Evolutionary conservation across 2,329 filamentous ascomycete species (phyloP), one percentile per base, ranked within the genome.

Genomic region (Cytospora mali): DNA sequence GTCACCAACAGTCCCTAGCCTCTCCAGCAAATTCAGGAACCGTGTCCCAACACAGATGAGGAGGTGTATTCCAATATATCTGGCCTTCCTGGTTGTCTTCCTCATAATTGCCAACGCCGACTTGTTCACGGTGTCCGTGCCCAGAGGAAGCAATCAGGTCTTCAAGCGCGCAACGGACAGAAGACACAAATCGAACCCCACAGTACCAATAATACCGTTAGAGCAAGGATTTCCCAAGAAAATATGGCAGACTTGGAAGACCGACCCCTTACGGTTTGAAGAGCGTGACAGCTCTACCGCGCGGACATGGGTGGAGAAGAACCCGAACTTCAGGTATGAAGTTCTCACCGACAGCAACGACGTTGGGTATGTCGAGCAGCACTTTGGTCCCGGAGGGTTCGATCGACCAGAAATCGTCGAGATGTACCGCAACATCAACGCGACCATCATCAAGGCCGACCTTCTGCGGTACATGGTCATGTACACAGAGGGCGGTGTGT

Each of bases 181-280:
- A 29, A 72, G 23, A 16, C 35, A 57, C 16, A 55, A 21, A 31
- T 49, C 61, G 21, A 25, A 13, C 25, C 35, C 68, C 0, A 31
- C 62, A 67, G 64, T 50, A 65, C 66, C 63, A 57, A 71, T 59
- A 68, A 16, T 49, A 13, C 42, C 59, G 4, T 31, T 48, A 9
- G 33, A 21, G 7, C 55, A 58, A 4, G 62, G 62, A 11, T 91
- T 87, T 68, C 89, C 82, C 6, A 80, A 81, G 61, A 92, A 91
- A 74, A 89, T 92, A 67, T 92, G 88, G 89, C 89, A 92, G 74
- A 88, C 86, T 0, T 92, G 89, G 89, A 92, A 91, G 72, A 83
- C 88, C 29, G 83, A 88, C 65, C 86, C 88, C 2, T 77, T 90
- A 35, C 78, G 79, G 2, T 90, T 91, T 69, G 88, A 89, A 66